phyloP scores from a whole-genome alignment of 2,329 filamentous ascomycete genomes.

The Celoporthe dispersa region DNA sequence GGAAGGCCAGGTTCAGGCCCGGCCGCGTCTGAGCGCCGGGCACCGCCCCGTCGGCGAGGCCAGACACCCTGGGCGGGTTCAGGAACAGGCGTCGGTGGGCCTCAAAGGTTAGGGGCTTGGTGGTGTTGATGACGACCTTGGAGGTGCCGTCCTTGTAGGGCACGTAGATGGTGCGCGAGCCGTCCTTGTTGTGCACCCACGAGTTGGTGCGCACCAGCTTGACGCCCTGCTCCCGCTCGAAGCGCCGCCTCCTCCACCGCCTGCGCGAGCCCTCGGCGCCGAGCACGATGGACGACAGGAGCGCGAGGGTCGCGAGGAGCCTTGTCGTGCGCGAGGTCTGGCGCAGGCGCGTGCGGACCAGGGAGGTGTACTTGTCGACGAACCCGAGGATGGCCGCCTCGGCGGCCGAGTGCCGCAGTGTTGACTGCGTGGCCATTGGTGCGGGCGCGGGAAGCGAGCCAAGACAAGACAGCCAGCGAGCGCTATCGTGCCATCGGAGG shows the following conservation, averaged over 20 bases:
- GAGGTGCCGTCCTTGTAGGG: constrained; percentile 86
- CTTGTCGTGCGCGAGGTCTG: constrained; percentile 72
- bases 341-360: constrained; percentile 59
- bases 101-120: constrained; percentile 93
- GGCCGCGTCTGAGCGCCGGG: constrained; percentile 91
- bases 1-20: constrained; percentile 90
- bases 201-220: constrained; percentile 89
- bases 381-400: constrained; percentile 71
- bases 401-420: constrained; percentile 67
- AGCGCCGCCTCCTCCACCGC: constrained; percentile 73
- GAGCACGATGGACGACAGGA: constrained; percentile 78
- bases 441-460: constrained; percentile 12
- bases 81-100: constrained; percentile 92
- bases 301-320: constrained; percentile 74
- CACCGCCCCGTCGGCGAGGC: constrained; percentile 73
- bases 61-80: constrained; percentile 83
- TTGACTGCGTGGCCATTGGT: constrained; percentile 90
- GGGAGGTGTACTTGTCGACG: constrained; percentile 60
- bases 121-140: constrained; percentile 88
- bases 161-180: constrained; percentile 91
- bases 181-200: constrained; percentile 91
- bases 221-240: constrained; percentile 81
- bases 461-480: not conserved
- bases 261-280: constrained; percentile 77
- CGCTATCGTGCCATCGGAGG: constrained; percentile 22